Percentiles rank a stretch among this genome's conserved stretches.
These are phyloP conservation scores for Pichia kluyveri DNA, from an alignment of 805 yeast genomes.

Conservation along the genomic window DNA sequence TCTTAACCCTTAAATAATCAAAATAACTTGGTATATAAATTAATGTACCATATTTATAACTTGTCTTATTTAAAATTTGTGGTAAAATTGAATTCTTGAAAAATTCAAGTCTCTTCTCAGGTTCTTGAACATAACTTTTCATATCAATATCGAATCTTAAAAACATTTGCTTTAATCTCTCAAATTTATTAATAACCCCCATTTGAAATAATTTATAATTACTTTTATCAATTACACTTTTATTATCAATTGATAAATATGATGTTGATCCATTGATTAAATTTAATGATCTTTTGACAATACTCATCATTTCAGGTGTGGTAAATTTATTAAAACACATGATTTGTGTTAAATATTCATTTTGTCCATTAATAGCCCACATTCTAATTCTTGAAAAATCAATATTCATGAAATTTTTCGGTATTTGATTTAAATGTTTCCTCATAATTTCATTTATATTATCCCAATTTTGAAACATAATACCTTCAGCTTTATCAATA, in stretches of 20 bases:
- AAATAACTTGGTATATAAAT: conserved; percentile 79
- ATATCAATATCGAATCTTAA: conserved; percentile 51
- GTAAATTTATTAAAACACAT: conserved; percentile 64
- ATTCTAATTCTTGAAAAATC: conserved; percentile 87
- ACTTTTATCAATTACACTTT: conserved; percentile 42
- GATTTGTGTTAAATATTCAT: conserved; percentile 65
- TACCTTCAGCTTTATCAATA: conserved; percentile 75
- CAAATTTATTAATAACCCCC: conserved; percentile 25
- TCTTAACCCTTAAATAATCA: conserved; percentile 74
- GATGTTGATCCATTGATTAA: conserved; percentile 48
- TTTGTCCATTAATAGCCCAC: conserved; percentile 87
- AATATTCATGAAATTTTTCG: conserved; percentile 58
- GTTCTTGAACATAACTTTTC: conserved; percentile 48
- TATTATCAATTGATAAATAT: conserved; percentile 38
- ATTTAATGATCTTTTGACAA: conserved; percentile 36
- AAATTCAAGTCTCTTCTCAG: conserved; percentile 74
- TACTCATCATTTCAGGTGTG: conserved; percentile 74
- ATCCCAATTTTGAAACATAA: conserved; percentile 90
- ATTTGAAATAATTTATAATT: conserved; percentile 32
- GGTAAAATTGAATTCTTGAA: conserved; percentile 72
- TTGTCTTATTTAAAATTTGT: conserved; percentile 49
- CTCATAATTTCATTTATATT: conserved; percentile 62
- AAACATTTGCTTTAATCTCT: conserved; percentile 59
- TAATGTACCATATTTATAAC: conserved; percentile 66
- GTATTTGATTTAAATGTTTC: conserved; percentile 65